Evolutionary conservation across 2,329 filamentous ascomycete species (phyloP), one percentile per base, ranked within the genome.

Genomic region (Aspergillus pseudoterreus): DNA sequence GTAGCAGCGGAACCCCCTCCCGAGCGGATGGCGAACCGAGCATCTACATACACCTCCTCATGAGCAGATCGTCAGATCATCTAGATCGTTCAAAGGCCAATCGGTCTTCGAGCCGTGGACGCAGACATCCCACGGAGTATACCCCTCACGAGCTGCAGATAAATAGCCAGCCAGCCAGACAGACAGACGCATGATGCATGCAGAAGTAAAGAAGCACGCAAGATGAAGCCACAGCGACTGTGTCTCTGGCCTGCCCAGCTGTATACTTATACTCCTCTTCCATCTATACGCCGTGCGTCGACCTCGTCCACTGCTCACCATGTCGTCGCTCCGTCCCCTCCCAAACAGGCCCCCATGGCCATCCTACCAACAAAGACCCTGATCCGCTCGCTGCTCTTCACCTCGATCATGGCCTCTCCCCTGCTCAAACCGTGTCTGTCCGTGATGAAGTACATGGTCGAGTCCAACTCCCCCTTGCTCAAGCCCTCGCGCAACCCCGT

Each of bases 401-500:
- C 59, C 1, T 57, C 57, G 6, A 48, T 59, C 2, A 60, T 60
- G 53, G 57, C 58, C 2, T 59, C 59, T 2, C 59, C 55, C 1
- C 45, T 62, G 4, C 41, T 62, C 9, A 45, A 50, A 9, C 55
- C 60, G 0, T 54, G 47, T 4, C 30, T 62, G 1, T 57, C 61
- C 2, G 44, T 71, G 9, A 54, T 74, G 36, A 62, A 64, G 30
- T 65, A 60, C n/a, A 64, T 74, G 35, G 65, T 69, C 3, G 64
- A 70, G 36, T 74, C 71, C 9, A 67, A 68, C 21, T 69, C 66
- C 0, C 36, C 58, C 4, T 43, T 76, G 2, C 56, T 78, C 4
- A 71, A 73, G 47, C 71, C 75, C 0, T 72, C 76, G 22, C 63
- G 59, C 4, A 76, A 76, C 52, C 63, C 61, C 0, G 12, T 76